Conservation (phyloP, 2,329 filamentous ascomycete genomes). For the Amauroascus niger region DNA sequence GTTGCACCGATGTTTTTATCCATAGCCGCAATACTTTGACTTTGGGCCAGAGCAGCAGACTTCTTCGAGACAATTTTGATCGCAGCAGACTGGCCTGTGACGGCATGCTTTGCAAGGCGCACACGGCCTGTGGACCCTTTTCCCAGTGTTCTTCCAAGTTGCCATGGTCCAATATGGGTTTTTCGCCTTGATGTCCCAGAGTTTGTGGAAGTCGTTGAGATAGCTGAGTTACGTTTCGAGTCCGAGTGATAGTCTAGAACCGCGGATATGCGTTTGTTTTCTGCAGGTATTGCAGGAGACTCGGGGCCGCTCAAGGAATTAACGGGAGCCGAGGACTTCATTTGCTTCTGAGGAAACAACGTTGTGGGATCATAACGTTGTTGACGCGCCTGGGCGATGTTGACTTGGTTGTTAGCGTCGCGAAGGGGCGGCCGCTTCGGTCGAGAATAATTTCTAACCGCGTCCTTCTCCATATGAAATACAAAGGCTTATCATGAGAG, state of each 20-base stretch:
- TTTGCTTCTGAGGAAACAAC: slow-evolving; percentile 7
- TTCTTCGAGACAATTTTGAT: slow-evolving; percentile 92
- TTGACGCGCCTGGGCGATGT: slow-evolving; percentile 25
- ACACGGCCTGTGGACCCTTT: slow-evolving; percentile 85
- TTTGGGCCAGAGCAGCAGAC: slow-evolving; percentile 68
- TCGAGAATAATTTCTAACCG: slow-evolving; percentile 9
- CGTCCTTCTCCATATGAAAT: slow-evolving; percentile 10
- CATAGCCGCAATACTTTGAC: slow-evolving; percentile 73
- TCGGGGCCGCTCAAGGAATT: neutral
- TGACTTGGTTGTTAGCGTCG: slow-evolving; percentile 43
- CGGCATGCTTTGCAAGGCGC: slow-evolving; percentile 67
- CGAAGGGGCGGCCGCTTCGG: slow-evolving; percentile 34
- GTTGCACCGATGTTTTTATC: slow-evolving; percentile 57
- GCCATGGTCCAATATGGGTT: slow-evolving; percentile 87
- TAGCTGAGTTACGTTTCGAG: slow-evolving; percentile 43
- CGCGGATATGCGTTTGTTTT: slow-evolving; percentile 46
- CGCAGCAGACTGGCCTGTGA: slow-evolving; percentile 71
- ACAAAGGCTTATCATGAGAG: neutral
- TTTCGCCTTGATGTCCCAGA: slow-evolving; percentile 48
- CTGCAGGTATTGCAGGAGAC: slow-evolving; percentile 1
- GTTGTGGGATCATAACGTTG: slow-evolving; percentile 5
- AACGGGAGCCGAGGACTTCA: neutral
- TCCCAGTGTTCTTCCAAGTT: slow-evolving; percentile 78
- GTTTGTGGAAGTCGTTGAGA: slow-evolving; percentile 48
- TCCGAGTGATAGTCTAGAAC: slow-evolving; percentile 40